Percentiles rank a stretch among this genome's conserved stretches.
Conservation (phyloP, 164 flowering plant genomes). For the Umbellularia californica region DNA sequence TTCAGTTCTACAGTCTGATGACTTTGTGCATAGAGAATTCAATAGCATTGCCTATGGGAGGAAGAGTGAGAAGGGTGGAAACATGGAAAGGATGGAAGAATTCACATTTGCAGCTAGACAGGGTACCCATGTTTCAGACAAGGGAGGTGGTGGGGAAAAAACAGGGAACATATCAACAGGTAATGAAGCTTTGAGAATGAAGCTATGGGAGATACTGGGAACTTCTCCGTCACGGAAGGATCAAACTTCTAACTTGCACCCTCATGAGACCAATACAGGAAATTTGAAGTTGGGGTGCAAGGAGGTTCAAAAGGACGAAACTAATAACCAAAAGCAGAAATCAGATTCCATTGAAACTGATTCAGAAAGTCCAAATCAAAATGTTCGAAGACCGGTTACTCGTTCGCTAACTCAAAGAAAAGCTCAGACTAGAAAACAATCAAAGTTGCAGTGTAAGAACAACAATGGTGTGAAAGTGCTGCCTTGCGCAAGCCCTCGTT, state of each 20-base stretch:
- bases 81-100: slow-evolving; percentile 27
- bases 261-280: slow-evolving; percentile 17
- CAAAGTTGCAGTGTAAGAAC: slow-evolving; percentile 11
- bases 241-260: slow-evolving; percentile 21
- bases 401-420: slow-evolving; percentile 50
- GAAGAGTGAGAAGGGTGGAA: slow-evolving; percentile 24
- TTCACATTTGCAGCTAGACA: slow-evolving; percentile 30
- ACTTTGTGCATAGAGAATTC: slow-evolving; percentile 22
- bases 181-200: slow-evolving; percentile 57
- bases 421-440: slow-evolving; percentile 23
- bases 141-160: slow-evolving; percentile 18
- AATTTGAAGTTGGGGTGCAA: slow-evolving; percentile 20
- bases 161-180: slow-evolving; percentile 21
- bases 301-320: slow-evolving; percentile 13
- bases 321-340: slow-evolving; percentile 16
- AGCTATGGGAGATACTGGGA: slow-evolving; percentile 63
- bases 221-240: slow-evolving; percentile 49
- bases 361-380: slow-evolving; percentile 44
- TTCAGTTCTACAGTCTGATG: slow-evolving; percentile 24
- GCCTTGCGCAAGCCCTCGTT: slow-evolving; percentile 12
- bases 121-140: slow-evolving; percentile 11
- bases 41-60: slow-evolving; percentile 20
- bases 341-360: slow-evolving; percentile 67
- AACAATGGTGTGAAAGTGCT: slow-evolving; percentile 1
- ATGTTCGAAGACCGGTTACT: slow-evolving; percentile 48